Conservation (phyloP, 2,329 filamentous ascomycete species). For the Trichoderma koningii region DNA sequence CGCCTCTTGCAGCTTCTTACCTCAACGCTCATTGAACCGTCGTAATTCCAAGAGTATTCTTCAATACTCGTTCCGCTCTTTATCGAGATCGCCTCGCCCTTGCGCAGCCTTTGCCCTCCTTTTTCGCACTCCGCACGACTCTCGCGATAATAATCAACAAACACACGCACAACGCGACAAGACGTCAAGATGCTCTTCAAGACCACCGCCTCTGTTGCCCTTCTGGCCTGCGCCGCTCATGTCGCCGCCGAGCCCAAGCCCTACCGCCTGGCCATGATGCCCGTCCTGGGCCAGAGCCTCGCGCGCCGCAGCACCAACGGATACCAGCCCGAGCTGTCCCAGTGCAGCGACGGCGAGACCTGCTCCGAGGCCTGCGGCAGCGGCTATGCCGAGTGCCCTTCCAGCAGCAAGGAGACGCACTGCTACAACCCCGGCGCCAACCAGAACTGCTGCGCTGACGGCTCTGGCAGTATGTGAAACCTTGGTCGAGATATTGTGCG, state of each 20-base stretch:
- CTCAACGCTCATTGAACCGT: slow-evolving; percentile 27
- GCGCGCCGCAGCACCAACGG: slow-evolving; percentile 48
- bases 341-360: slow-evolving; percentile 53
- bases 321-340: slow-evolving; percentile 52
- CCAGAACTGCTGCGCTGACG: slow-evolving; percentile 60
- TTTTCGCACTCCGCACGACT: slow-evolving; percentile 9
- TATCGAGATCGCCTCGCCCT: slow-evolving; percentile 14
- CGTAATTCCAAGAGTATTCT: slow-evolving; percentile 32
- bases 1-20: slow-evolving; percentile 24
- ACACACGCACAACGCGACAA: background rate
- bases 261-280: slow-evolving; percentile 44
- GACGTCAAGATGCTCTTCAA: slow-evolving; percentile 42
- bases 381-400: slow-evolving; percentile 52
- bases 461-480: slow-evolving; percentile 56
- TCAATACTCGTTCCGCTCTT: slow-evolving; percentile 37
- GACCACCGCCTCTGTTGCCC: slow-evolving; percentile 38
- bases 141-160: background rate
- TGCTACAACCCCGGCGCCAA: slow-evolving; percentile 57
- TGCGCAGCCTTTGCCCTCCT: slow-evolving; percentile 23
- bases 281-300: slow-evolving; percentile 46
- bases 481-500: background rate
- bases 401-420: slow-evolving; percentile 53
- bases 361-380: slow-evolving; percentile 59
- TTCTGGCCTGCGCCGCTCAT: slow-evolving; percentile 41
- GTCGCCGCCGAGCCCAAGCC: slow-evolving; percentile 39